Evolutionary conservation across 2,329 filamentous ascomycete genomes (phyloP).

Genomic region (Biscogniauxia mediterranea): DNA sequence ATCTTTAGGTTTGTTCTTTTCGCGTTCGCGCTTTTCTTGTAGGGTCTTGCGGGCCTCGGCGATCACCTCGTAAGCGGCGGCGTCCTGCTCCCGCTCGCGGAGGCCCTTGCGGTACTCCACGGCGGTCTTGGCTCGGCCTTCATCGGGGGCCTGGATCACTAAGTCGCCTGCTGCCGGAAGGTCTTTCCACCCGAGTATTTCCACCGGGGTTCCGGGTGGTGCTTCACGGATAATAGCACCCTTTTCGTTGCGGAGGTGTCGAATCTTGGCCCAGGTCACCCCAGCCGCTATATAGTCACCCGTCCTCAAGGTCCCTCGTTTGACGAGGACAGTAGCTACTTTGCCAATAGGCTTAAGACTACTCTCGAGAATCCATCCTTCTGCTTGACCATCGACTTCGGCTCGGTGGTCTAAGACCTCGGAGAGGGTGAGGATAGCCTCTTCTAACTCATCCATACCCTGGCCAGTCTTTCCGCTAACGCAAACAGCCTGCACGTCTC

Average conservation of each 20-base stretch:
- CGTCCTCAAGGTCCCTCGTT: conserved; percentile 76
- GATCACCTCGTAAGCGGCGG: conserved; percentile 74
- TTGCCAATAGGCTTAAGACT: conserved; percentile 82
- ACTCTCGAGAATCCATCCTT: conserved; percentile 93
- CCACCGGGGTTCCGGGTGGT: conserved; percentile 83
- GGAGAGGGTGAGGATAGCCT: conserved; percentile 80
- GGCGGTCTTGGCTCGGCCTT: conserved; percentile 75
- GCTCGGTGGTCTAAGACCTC: conserved; percentile 91
- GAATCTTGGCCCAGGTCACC: conserved; percentile 82
- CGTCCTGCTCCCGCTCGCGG: conserved; percentile 68
- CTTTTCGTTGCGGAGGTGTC: conserved; percentile 79
- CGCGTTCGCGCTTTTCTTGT: conserved; percentile 60
- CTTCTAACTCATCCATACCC: conserved; percentile 89
- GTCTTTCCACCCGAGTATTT: conserved; percentile 92
- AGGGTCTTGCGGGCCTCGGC: conserved; percentile 60
- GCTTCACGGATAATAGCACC: conserved; percentile 71
- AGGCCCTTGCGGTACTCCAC: conserved; percentile 74
- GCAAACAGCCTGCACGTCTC: conserved; percentile 86
- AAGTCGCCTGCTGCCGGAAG: conserved; percentile 80
- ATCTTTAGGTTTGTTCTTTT: conserved; percentile 37
- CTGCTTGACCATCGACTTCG: conserved; percentile 70
- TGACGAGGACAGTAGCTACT: conserved; percentile 84
- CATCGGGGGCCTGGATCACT: conserved; percentile 77
- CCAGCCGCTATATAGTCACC: conserved; percentile 88
- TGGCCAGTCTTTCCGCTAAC: conserved; percentile 92